Evolutionary conservation across 768 basidiomycete species (phyloP).

Genomic region (Termitomyces eurrhizus): DNA sequence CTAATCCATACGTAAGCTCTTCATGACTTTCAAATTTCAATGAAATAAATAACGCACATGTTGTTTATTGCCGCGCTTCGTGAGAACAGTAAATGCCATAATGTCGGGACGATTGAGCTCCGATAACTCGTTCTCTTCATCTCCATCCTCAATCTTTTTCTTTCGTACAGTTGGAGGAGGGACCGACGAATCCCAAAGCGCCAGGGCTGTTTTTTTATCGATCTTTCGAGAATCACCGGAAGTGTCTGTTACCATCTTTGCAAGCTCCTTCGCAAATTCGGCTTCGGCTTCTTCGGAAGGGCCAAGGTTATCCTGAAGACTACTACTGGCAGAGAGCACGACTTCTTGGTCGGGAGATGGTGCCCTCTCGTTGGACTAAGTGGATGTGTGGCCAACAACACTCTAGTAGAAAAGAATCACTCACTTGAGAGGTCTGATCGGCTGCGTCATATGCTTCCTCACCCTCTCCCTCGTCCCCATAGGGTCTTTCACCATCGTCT

Average conservation of each 20-base stretch:
- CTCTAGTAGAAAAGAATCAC: constrained; percentile 14
- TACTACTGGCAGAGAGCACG: constrained; percentile 54
- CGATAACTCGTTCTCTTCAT: constrained; percentile 42
- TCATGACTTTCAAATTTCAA: constrained; percentile 7
- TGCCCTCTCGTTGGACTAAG: constrained; percentile 60
- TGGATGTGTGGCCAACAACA: background rate
- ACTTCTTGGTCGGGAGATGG: constrained; percentile 83
- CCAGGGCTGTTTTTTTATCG: constrained; percentile 83
- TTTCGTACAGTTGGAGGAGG: constrained; percentile 62
- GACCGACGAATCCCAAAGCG: constrained; percentile 87
- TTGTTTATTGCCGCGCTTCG: constrained; percentile 91
- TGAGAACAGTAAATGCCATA: constrained; percentile 92
- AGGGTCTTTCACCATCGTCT: constrained; percentile 56
- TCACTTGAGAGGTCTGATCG: constrained; percentile 51
- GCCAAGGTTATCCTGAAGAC: constrained; percentile 66
- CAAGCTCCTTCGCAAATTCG: constrained; percentile 93
- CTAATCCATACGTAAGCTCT: constrained; percentile 33
- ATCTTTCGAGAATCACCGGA: constrained; percentile 80
- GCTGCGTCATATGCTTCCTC: constrained; percentile 67
- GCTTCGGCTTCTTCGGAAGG: constrained; percentile 87
- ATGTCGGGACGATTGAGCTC: constrained; percentile 34
- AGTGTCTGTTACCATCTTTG: constrained; percentile 89
- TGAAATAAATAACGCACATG: constrained; percentile 49
- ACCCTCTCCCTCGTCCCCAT: constrained; percentile 43
- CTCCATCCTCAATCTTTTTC: constrained; percentile 59